Evolutionary conservation across 371 early-diverging fungal species (phyloP).

Genomic region (Apophysomyces sp.): DNA sequence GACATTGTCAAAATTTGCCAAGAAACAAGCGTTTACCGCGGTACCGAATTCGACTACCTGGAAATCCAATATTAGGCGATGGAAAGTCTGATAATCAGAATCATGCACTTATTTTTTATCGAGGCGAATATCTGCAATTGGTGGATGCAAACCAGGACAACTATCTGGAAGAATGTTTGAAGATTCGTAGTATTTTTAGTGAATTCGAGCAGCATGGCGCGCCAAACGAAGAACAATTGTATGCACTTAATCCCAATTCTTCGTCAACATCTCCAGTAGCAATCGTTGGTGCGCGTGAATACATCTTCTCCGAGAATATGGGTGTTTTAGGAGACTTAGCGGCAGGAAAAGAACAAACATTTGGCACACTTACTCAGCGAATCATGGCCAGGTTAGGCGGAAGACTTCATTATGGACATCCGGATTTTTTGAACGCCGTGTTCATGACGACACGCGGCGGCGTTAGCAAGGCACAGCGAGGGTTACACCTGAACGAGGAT

Average conservation of each 20-base stretch:
- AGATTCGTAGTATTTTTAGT: slow-evolving; percentile 84
- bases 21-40: slow-evolving; percentile 71
- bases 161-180: slow-evolving; percentile 87
- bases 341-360: slow-evolving; percentile 89
- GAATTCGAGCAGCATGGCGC: slow-evolving; percentile 81
- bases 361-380: slow-evolving; percentile 89
- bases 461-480: slow-evolving; percentile 88
- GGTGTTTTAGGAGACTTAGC: slow-evolving; percentile 89
- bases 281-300: slow-evolving; percentile 90
- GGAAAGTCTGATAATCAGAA: slow-evolving; percentile 94
- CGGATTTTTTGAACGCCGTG: slow-evolving; percentile 86
- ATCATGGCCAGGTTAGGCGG: slow-evolving; percentile 84
- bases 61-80: slow-evolving; percentile 89
- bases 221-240: slow-evolving; percentile 30
- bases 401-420: slow-evolving; percentile 87
- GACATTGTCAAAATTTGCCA: slow-evolving; percentile 63
- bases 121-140: slow-evolving; percentile 87
- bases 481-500: slow-evolving; percentile 90
- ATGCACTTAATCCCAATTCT: slow-evolving; percentile 19
- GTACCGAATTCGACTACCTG: slow-evolving; percentile 81
- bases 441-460: slow-evolving; percentile 90
- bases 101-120: slow-evolving; percentile 81
- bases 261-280: slow-evolving; percentile 62
- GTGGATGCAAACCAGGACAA: slow-evolving; percentile 95
- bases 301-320: slow-evolving; percentile 86